Evolutionary conservation across 2,329 filamentous ascomycete species (phyloP).

Genomic region (Hawksworthiomyces lignivorus): DNA sequence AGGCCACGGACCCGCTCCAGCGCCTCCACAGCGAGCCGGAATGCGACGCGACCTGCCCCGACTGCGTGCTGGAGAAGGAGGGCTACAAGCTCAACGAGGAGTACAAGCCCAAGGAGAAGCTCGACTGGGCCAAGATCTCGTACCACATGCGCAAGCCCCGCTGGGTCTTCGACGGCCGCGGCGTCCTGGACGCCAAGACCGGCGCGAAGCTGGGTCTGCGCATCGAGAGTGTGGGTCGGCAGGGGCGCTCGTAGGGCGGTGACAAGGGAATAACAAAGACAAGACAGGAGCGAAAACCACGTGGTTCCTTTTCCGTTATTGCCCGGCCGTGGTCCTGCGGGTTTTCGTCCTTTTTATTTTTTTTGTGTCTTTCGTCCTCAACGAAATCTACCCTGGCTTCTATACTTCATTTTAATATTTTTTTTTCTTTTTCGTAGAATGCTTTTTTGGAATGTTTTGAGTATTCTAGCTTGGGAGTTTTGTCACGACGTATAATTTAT

Average conservation of each 20-base stretch:
- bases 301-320: too few relatives aligned
- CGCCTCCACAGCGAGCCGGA: slow-evolving; percentile 37
- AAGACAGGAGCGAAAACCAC: too few relatives aligned
- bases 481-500: too few relatives aligned
- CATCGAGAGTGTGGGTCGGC: slow-evolving; percentile 45
- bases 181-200: slow-evolving; percentile 40
- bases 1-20: slow-evolving; percentile 35
- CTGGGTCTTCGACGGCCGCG: slow-evolving; percentile 51
- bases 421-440: too few relatives aligned
- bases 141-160: slow-evolving; percentile 43
- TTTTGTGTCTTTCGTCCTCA: too few relatives aligned
- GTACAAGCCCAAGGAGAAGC: slow-evolving; percentile 37
- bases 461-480: too few relatives aligned
- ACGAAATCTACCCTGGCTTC: too few relatives aligned
- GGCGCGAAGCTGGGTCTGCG: slow-evolving; percentile 43
- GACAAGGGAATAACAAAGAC: too few relatives aligned
- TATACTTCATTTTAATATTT: too few relatives aligned
- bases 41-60: slow-evolving; percentile 40
- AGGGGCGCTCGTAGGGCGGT: slow-evolving; percentile 21
- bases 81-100: slow-evolving; percentile 23
- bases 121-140: slow-evolving; percentile 46
- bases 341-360: too few relatives aligned
- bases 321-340: too few relatives aligned
- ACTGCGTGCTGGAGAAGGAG: slow-evolving; percentile 32
- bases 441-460: too few relatives aligned